A percentile compares a stretch with the other conserved stretches of the same genome.
Conservation (phyloP, 768 basidiomycete genomes). For the Krasilnikovozyma curviuscula region DNA sequence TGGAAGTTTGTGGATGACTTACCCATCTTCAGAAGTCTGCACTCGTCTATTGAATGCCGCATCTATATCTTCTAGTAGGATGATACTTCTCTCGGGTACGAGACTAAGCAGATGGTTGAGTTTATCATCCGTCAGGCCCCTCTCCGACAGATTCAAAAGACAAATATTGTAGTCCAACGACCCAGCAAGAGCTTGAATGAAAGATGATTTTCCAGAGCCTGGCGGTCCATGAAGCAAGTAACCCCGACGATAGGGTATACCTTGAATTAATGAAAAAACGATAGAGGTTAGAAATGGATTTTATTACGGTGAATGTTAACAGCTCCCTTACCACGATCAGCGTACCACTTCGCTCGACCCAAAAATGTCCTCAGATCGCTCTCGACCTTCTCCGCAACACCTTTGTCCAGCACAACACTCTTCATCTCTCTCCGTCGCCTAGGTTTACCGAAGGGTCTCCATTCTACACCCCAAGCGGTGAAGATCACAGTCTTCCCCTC, state of each 20-base stretch:
- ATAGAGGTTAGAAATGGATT: not conserved
- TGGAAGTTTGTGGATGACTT: slow-evolving; percentile 18
- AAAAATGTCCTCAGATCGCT: slow-evolving; percentile 65
- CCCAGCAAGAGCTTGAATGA: slow-evolving; percentile 91
- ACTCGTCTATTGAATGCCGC: slow-evolving; percentile 88
- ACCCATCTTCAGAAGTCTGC: slow-evolving; percentile 85
- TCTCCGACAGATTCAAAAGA: slow-evolving; percentile 81
- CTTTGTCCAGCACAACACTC: slow-evolving; percentile 71
- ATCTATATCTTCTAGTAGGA: slow-evolving; percentile 94
- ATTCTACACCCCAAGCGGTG: slow-evolving; percentile 90
- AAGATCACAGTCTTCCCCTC: slow-evolving; percentile 92
- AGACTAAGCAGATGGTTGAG: slow-evolving; percentile 81
- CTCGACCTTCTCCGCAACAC: slow-evolving; percentile 67
- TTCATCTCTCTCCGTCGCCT: slow-evolving; percentile 63
- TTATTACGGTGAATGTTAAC: not conserved
- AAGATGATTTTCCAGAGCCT: slow-evolving; percentile 95
- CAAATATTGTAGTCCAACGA: slow-evolving; percentile 87
- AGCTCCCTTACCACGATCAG: slow-evolving; percentile 56
- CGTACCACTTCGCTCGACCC: slow-evolving; percentile 75
- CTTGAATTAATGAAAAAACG: slow-evolving; percentile 29
- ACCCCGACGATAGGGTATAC: slow-evolving; percentile 90
- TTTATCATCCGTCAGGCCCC: slow-evolving; percentile 91
- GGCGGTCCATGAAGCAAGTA: slow-evolving; percentile 91
- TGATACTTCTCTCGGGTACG: slow-evolving; percentile 74
- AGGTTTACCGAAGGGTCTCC: slow-evolving; percentile 87